Evolutionary conservation across 352 stramenopile genomes (phyloP).

Genomic region (Phytophthora pistaciae): DNA sequence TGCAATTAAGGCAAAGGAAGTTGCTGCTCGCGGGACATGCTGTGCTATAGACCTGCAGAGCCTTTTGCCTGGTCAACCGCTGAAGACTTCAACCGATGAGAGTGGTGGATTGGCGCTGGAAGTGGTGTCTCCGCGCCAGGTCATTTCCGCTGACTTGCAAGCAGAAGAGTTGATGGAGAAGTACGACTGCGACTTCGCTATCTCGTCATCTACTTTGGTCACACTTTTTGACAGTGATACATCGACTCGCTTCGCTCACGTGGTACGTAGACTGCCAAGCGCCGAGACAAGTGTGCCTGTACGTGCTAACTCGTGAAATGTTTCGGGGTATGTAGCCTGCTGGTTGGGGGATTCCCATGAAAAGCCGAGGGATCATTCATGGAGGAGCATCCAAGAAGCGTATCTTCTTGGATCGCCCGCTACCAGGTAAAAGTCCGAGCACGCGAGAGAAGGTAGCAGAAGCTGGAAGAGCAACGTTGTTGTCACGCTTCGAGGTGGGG

Average conservation of each 20-base stretch:
- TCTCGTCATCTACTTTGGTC: conserved; percentile 74
- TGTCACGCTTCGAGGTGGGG: conserved; percentile 44
- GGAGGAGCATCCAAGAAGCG: conserved; percentile 43
- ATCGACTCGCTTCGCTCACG: conserved; percentile 34
- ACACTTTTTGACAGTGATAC: conserved; percentile 74
- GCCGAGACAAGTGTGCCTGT: not conserved
- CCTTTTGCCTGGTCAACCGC: conserved; percentile 17
- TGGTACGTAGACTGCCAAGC: conserved; percentile 23
- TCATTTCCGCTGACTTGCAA: conserved; percentile 67
- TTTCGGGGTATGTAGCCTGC: conserved; percentile 30
- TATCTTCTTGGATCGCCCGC: conserved; percentile 65
- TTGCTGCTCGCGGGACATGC: conserved; percentile 40
- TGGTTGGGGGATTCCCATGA: conserved; percentile 67
- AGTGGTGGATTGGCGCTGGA: conserved; percentile 19
- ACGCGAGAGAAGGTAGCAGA: conserved; percentile 46
- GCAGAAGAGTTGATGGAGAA: conserved; percentile 71
- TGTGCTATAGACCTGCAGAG: conserved; percentile 24
- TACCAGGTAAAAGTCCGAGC: conserved; percentile 34
- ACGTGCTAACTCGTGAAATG: conserved; percentile 2
- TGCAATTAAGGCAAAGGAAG: conserved; percentile 52
- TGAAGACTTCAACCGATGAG: conserved; percentile 19
- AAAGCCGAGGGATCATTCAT: conserved; percentile 52
- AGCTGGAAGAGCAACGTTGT: conserved; percentile 30
- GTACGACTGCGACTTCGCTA: conserved; percentile 74
- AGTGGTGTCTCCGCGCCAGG: conserved; percentile 26